phyloP scores from a whole-genome alignment of 2,329 filamentous ascomycete species.

The Phyllosticta capitalensis region DNA sequence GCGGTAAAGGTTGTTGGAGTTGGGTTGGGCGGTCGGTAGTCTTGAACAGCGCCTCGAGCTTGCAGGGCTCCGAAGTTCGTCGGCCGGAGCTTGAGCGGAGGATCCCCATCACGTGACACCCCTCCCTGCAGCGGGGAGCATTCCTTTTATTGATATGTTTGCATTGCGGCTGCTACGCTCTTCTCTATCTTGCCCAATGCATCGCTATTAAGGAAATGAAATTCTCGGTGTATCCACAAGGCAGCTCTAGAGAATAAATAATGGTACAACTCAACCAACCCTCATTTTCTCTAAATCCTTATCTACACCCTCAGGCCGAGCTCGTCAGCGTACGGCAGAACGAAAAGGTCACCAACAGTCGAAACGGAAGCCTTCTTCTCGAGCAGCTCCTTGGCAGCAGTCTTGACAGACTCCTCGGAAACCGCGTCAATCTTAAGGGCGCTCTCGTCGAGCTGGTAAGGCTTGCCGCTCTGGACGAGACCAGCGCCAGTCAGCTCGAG shows the following conservation, averaged over 20 bases:
- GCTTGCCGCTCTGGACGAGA: slow-evolving; percentile 69
- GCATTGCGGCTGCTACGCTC: neutral
- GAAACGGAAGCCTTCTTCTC: slow-evolving; percentile 83
- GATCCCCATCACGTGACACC: slow-evolving; percentile 1
- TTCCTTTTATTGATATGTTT: neutral
- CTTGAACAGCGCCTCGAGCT: slow-evolving; percentile 7
- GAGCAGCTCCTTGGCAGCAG: slow-evolving; percentile 75
- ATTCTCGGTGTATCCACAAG: slow-evolving; percentile 21
- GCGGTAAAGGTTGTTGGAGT: slow-evolving; percentile 4
- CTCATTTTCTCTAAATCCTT: slow-evolving; percentile 17
- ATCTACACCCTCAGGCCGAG: slow-evolving; percentile 88
- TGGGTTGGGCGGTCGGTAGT: neutral
- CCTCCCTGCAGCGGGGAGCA: neutral
- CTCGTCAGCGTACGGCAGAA: slow-evolving; percentile 87
- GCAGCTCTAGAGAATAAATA: slow-evolving; percentile 26
- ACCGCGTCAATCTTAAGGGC: slow-evolving; percentile 73
- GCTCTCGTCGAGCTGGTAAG: slow-evolving; percentile 73
- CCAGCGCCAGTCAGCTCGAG: slow-evolving; percentile 77
- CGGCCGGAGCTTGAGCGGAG: slow-evolving; percentile 7
- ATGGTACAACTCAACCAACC: slow-evolving; percentile 27
- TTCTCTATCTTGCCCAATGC: neutral
- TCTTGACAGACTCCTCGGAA: slow-evolving; percentile 73
- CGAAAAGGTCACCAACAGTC: slow-evolving; percentile 81
- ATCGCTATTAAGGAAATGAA: slow-evolving; percentile 18
- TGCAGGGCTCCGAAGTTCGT: slow-evolving; percentile 11